Base-by-base conservation (phyloP, 2,329 filamentous ascomycete genomes). In the Remersonia thermophila region DNA sequence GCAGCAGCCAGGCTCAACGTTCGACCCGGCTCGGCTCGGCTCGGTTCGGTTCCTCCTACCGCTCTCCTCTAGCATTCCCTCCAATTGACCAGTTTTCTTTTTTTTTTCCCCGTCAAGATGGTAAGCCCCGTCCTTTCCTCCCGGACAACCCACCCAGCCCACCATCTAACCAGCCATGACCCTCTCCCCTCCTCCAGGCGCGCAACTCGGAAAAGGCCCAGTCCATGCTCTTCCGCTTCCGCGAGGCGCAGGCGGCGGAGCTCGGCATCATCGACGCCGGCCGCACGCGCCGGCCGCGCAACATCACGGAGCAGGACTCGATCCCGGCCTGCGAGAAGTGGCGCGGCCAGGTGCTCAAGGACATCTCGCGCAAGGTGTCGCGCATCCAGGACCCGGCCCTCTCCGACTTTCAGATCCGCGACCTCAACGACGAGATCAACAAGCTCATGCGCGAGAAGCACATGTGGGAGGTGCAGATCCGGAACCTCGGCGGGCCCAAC, bases 201-300 rank as follows among this genome's bases (percentile, higher is more conserved):
- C 89, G 89, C 56, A 95, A 96, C 62, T 89, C 84, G 31, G 89
- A 96, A 72, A 98, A 96, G 62, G 89, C 91, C 54, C 91, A 98
- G 69, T 95, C 87, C 32, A 98, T 98, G 89, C 89, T 98, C 61
- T 98, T 95, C 68, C 89, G 91, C 70, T 98, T 98, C 70, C 85
- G 91, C 59, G 91, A 93, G 55, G 83, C 89, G 51, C 91, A 96
- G 73, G 89, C 89, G 47, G 85, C 86, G 46, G 87, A 95, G 63
- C 73, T 95, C 32, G 89, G 89, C 55, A 95, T 96, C 60, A 83
- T 98, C 62, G 89, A 96, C 66, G 82, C 82, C 18, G 83, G 85
- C 40, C 83, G 87, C 43, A 81, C 85, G 7, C 83, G 87, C 9
- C 85, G 91, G 2, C 91, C 91, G 35, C 93, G 89, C 61, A 73